These are phyloP conservation scores for Penicillium parvum DNA, from an alignment of 495 filamentous ascomycete genomes.

Conservation along the genomic window DNA sequence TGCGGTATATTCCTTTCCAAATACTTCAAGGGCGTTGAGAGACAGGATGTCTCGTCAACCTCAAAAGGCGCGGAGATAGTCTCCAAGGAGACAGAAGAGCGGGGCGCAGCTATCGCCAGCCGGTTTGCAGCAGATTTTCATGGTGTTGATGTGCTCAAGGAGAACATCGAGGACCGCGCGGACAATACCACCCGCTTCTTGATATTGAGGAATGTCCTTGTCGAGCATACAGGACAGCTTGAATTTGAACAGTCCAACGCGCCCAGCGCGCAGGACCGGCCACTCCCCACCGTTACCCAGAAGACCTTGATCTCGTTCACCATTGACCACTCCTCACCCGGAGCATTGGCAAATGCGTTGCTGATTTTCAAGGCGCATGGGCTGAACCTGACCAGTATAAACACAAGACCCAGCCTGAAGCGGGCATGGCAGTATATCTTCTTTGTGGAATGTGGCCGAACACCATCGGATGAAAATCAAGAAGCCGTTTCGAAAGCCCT, in stretches of 20 bases:
- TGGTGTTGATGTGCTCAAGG: slow-evolving; percentile 63
- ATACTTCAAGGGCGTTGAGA: slow-evolving; percentile 65
- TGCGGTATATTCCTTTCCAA: slow-evolving; percentile 68
- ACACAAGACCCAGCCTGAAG: slow-evolving; percentile 71
- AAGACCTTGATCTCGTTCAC: slow-evolving; percentile 82
- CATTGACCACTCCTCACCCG: slow-evolving; percentile 69
- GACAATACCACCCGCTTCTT: slow-evolving; percentile 92
- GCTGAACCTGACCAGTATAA: slow-evolving; percentile 88
- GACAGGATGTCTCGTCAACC: slow-evolving; percentile 82
- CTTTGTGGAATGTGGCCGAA: slow-evolving; percentile 81
- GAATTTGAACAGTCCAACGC: slow-evolving; percentile 17
- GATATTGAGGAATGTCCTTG: slow-evolving; percentile 53
- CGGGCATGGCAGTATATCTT: slow-evolving; percentile 89
- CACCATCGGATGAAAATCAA: slow-evolving; percentile 20
- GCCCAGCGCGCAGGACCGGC: slow-evolving; percentile 3
- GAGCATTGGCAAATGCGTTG: slow-evolving; percentile 76
- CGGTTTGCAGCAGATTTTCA: slow-evolving; percentile 62
- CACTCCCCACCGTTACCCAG: slow-evolving; percentile 25
- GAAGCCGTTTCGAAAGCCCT: slow-evolving; percentile 28
- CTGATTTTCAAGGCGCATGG: slow-evolving; percentile 65
- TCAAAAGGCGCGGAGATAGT: slow-evolving; percentile 77
- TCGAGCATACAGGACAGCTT: slow-evolving; percentile 17
- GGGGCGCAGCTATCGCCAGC: slow-evolving; percentile 71
- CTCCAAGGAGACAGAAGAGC: slow-evolving; percentile 50
- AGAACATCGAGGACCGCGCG: slow-evolving; percentile 72